Evolutionary conservation across 2,329 filamentous ascomycete genomes (phyloP).

Genomic region (Hypoxylon sp.): DNA sequence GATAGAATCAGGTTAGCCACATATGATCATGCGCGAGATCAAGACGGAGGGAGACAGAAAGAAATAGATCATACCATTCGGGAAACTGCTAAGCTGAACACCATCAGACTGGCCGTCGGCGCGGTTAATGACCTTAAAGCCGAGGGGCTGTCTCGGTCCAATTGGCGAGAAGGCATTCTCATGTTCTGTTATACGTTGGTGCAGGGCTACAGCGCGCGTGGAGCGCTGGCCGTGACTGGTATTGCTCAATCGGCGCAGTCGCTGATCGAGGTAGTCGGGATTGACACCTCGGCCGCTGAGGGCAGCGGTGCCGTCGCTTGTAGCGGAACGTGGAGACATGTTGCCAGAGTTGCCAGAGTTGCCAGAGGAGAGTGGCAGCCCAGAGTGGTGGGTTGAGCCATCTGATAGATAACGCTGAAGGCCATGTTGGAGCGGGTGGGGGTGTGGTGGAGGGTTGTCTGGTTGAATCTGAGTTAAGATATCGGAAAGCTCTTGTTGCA

Average conservation of each 20-base stretch:
- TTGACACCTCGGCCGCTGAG: slow-evolving; percentile 47
- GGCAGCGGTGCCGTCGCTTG: slow-evolving; percentile 39
- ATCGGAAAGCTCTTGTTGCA: slow-evolving; percentile 66
- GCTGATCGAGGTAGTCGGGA: slow-evolving; percentile 56
- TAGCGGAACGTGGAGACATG: slow-evolving; percentile 49
- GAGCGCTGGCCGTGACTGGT: slow-evolving; percentile 41
- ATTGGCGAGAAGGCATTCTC: slow-evolving; percentile 64
- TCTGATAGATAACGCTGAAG: slow-evolving; percentile 52
- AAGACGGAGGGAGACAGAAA: slow-evolving; percentile 24
- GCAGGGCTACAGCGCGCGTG: slow-evolving; percentile 48
- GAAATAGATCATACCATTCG: slow-evolving; percentile 84
- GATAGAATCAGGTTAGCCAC: slow-evolving; percentile 37
- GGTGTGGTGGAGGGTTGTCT: slow-evolving; percentile 46
- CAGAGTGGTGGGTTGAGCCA: slow-evolving; percentile 47
- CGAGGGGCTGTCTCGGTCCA: slow-evolving; percentile 56
- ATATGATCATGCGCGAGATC: slow-evolving; percentile 19
- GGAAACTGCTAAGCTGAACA: slow-evolving; percentile 66
- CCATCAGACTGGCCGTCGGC: slow-evolving; percentile 50
- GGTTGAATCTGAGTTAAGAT: slow-evolving; percentile 41
- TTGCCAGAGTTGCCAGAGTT: slow-evolving; percentile 47
- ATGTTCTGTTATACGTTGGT: slow-evolving; percentile 66
- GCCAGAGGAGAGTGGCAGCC: too few relatives aligned
- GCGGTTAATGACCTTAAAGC: slow-evolving; percentile 65
- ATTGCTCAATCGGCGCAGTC: slow-evolving; percentile 61
- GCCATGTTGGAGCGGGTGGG: slow-evolving; percentile 64